A percentile compares a stretch with the other conserved stretches of the same genome.
phyloP scores from a whole-genome alignment of 805 yeast genomes.

The Metschnikowia sp. region DNA sequence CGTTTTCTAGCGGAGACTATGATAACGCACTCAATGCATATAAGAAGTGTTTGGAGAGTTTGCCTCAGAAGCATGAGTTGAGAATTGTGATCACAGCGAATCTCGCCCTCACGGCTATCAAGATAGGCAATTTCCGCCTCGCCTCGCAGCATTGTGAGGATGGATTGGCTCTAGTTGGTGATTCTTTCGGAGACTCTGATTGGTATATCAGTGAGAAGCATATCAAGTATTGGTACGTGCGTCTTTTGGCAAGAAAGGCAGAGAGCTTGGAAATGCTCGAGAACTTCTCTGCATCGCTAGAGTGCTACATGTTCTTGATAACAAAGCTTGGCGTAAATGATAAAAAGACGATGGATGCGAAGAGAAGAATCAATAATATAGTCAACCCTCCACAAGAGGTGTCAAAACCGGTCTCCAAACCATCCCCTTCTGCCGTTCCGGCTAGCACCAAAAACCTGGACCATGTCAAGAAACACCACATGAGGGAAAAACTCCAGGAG shows the following conservation, averaged over 20 bases:
- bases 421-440: background rate
- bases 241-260: slow-evolving; percentile 66
- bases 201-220: slow-evolving; percentile 46
- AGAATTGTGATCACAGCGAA: slow-evolving; percentile 72
- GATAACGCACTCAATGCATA: slow-evolving; percentile 60
- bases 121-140: slow-evolving; percentile 64
- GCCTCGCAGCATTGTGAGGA: slow-evolving; percentile 46
- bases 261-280: slow-evolving; percentile 84
- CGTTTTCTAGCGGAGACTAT: slow-evolving; percentile 83
- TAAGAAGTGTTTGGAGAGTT: slow-evolving; percentile 42
- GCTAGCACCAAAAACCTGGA: slow-evolving; percentile 4
- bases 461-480: slow-evolving; percentile 40
- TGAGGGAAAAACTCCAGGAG: slow-evolving; percentile 12
- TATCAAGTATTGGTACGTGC: slow-evolving; percentile 69
- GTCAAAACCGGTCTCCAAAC: slow-evolving; percentile 11
- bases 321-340: slow-evolving; percentile 61
- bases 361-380: slow-evolving; percentile 67
- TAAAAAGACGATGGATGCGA: slow-evolving; percentile 71
- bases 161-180: slow-evolving; percentile 41
- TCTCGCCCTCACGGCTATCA: slow-evolving; percentile 59
- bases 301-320: slow-evolving; percentile 57
- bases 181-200: slow-evolving; percentile 24
- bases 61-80: slow-evolving; percentile 64
- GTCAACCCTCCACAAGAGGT: slow-evolving; percentile 49
- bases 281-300: slow-evolving; percentile 59